These are phyloP conservation scores for Tetracladium setigerum DNA, from an alignment of 495 filamentous ascomycete species.

Conservation along the genomic window DNA sequence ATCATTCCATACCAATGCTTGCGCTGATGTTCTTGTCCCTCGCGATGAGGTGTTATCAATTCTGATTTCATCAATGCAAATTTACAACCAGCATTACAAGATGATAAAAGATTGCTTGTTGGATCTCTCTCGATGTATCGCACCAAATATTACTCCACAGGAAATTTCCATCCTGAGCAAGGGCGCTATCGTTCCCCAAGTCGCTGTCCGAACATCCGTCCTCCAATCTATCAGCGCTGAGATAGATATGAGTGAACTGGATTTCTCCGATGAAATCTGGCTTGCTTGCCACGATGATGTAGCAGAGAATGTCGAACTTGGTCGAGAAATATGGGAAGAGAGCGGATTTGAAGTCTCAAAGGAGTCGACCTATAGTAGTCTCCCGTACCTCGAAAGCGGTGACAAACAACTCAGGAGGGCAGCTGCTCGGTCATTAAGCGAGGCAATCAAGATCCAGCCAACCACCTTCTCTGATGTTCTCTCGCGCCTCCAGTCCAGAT, in stretches of 20 bases:
- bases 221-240: conserved; percentile 88
- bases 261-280: conserved; percentile 88
- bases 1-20: conserved; percentile 74
- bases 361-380: conserved; percentile 52
- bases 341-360: conserved; percentile 63
- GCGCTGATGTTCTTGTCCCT: conserved; percentile 63
- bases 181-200: conserved; percentile 69
- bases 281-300: conserved; percentile 84
- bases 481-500: conserved; percentile 54
- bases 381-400: conserved; percentile 70
- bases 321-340: conserved; percentile 86
- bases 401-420: conserved; percentile 78
- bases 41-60: conserved; percentile 61
- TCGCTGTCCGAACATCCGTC: conserved; percentile 73
- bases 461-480: conserved; percentile 50
- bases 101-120: conserved; percentile 83
- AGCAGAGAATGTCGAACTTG: conserved; percentile 80
- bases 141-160: conserved; percentile 58
- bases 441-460: conserved; percentile 53
- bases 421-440: conserved; percentile 74
- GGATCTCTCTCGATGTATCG: conserved; percentile 73
- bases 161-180: conserved; percentile 67
- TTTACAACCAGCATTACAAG: conserved; percentile 88
- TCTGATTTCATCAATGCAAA: conserved; percentile 76
- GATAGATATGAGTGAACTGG: conserved; percentile 78